phyloP scores from a whole-genome alignment of 2,329 filamentous ascomycete species.

The Xylariaceae sp. region DNA sequence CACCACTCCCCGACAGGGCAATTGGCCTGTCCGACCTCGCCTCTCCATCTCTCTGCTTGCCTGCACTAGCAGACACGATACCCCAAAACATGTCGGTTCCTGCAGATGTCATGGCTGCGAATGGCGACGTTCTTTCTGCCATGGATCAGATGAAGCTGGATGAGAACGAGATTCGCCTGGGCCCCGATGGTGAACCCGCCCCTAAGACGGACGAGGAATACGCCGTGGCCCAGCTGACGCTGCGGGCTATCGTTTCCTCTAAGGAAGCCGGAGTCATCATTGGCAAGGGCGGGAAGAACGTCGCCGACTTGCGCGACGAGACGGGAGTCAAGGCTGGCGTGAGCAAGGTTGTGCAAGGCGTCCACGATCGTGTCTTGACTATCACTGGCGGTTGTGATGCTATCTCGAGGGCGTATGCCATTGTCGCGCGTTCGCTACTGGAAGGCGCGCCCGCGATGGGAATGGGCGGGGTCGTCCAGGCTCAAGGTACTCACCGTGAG shows the following conservation, averaged over 20 bases:
- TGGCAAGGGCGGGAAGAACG: slow-evolving; percentile 97
- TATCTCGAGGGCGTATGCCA: slow-evolving; percentile 85
- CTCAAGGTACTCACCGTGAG: slow-evolving; percentile 91
- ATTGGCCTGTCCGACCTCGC: too few relatives aligned
- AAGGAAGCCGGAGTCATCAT: slow-evolving; percentile 99
- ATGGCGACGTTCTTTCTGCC: slow-evolving; percentile 45
- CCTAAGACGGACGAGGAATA: slow-evolving; percentile 98
- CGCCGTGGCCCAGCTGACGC: slow-evolving; percentile 80
- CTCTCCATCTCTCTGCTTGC: too few relatives aligned
- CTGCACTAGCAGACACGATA: too few relatives aligned
- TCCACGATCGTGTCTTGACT: slow-evolving; percentile 93
- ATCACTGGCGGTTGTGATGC: slow-evolving; percentile 86
- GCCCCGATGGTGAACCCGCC: slow-evolving; percentile 66
- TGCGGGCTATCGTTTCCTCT: slow-evolving; percentile 95
- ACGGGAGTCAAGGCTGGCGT: slow-evolving; percentile 97
- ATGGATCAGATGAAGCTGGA: slow-evolving; percentile 61
- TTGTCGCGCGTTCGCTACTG: slow-evolving; percentile 83
- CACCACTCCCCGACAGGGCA: too few relatives aligned
- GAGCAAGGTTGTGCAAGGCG: slow-evolving; percentile 96
- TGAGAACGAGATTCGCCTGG: slow-evolving; percentile 52
- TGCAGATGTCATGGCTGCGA: slow-evolving; percentile 50
- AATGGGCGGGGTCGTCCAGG: slow-evolving; percentile 85
- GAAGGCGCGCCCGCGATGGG: slow-evolving; percentile 92
- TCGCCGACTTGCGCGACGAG: slow-evolving; percentile 92
- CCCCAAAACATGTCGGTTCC: slow-evolving; percentile 48